A percentile compares a stretch with the other conserved stretches of the same genome.
phyloP scores from a whole-genome alignment of 1,284 basidiomycete species.

The Cryptococcus deneoformans region DNA sequence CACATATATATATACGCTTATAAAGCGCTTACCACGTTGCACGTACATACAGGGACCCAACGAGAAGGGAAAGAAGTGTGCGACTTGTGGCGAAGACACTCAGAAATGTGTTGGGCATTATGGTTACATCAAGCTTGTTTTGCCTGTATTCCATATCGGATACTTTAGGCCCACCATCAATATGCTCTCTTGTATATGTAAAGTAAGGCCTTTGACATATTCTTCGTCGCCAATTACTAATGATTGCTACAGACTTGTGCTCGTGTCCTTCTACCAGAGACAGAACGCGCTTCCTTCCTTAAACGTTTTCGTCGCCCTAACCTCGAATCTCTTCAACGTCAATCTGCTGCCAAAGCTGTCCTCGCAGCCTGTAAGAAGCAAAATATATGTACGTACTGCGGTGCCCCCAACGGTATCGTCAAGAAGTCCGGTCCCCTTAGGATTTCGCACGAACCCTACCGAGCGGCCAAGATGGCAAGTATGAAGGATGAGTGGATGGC shows the following conservation, averaged over 20 bases:
- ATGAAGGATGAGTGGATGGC: conserved; percentile 86
- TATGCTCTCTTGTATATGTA: conserved; percentile 95
- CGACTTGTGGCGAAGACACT: conserved; percentile 89
- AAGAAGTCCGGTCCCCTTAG: conserved; percentile 95
- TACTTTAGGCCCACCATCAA: conserved; percentile 95
- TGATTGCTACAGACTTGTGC: conserved; percentile 72
- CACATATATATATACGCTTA: neutral
- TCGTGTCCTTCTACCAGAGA: conserved; percentile 85
- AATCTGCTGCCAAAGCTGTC: conserved; percentile 82
- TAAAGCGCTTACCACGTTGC: neutral
- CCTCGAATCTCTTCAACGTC: conserved; percentile 91
- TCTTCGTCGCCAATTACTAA: neutral
- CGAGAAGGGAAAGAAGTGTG: conserved; percentile 88
- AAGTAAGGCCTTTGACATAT: conserved; percentile 56
- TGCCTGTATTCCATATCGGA: conserved; percentile 97
- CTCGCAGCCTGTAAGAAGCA: conserved; percentile 85
- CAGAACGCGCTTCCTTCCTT: conserved; percentile 78
- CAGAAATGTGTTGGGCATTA: conserved; percentile 98
- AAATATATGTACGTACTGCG: conserved; percentile 90
- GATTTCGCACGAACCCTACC: conserved; percentile 97
- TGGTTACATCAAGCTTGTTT: conserved; percentile 92
- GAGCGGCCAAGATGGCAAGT: conserved; percentile 88
- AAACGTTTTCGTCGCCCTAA: conserved; percentile 85
- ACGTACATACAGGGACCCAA: conserved; percentile 71
- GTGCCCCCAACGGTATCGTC: conserved; percentile 89